phyloP scores from a whole-genome alignment of 2,329 filamentous ascomycete genomes.

The Curvularia sp. region DNA sequence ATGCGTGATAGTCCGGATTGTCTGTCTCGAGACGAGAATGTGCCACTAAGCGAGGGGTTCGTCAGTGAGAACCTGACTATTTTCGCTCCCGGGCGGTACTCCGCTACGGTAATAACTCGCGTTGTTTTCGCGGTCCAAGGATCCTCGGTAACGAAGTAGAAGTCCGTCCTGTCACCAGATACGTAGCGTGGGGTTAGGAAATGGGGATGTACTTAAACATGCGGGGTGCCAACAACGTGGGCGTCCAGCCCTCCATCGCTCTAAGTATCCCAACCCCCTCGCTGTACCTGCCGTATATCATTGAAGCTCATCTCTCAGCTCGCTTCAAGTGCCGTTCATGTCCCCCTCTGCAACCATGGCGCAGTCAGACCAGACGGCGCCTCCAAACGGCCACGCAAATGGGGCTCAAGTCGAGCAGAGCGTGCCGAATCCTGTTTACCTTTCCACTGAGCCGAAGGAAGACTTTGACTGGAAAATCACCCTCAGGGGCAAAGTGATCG shows the following conservation, averaged over 20 bases:
- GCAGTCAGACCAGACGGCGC: slow-evolving; percentile 25
- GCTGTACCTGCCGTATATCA: slow-evolving; percentile 23
- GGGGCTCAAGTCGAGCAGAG: slow-evolving; percentile 33
- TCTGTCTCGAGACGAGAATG: slow-evolving; percentile 33
- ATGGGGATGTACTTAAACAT: slow-evolving; percentile 31
- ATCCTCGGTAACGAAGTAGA: slow-evolving; percentile 2
- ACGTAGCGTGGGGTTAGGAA: slow-evolving; percentile 18
- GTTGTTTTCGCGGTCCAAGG: slow-evolving; percentile 4
- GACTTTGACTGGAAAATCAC: slow-evolving; percentile 57
- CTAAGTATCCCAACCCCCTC: slow-evolving; percentile 8
- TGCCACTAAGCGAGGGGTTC: slow-evolving; percentile 23
- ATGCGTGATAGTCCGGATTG: slow-evolving; percentile 8
- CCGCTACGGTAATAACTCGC: slow-evolving; percentile 10
- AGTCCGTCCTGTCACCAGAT: slow-evolving; percentile 18
- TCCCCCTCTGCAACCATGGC: slow-evolving; percentile 39
- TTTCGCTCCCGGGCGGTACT: slow-evolving; percentile 4
- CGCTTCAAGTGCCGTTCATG: slow-evolving; percentile 26
- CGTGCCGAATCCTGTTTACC: slow-evolving; percentile 43
- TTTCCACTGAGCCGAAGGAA: slow-evolving; percentile 55
- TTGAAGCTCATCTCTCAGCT: slow-evolving; percentile 15
- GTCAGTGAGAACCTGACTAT: neutral
- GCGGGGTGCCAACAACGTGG: slow-evolving; percentile 19
- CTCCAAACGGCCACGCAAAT: slow-evolving; percentile 25
- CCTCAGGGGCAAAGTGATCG: slow-evolving; percentile 53
- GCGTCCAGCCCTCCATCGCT: slow-evolving; percentile 7